Percentiles rank a stretch among this genome's conserved stretches.
Evolutionary conservation across 768 basidiomycete genomes (phyloP).

Genomic region (Lentinus brumalis): DNA sequence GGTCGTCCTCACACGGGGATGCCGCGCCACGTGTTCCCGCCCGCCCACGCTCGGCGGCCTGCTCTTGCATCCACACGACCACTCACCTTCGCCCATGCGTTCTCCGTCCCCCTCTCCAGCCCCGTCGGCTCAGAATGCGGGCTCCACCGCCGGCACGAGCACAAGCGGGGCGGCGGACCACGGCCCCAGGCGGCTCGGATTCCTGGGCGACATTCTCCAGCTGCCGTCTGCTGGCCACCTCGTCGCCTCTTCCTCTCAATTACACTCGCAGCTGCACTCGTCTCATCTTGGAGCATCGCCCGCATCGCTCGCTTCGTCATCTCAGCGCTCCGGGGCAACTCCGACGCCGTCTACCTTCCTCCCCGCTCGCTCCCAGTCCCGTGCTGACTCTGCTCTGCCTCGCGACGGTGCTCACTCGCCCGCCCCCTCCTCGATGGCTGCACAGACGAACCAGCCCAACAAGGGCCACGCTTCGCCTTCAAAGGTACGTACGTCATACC

Average conservation of each 20-base stretch:
- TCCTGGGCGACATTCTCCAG: slow-evolving; percentile 20
- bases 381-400: slow-evolving; percentile 26
- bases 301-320: slow-evolving; percentile 7
- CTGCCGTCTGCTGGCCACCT: slow-evolving; percentile 5
- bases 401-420: slow-evolving; percentile 29
- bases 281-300: slow-evolving; percentile 6
- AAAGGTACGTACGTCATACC: slow-evolving; percentile 25
- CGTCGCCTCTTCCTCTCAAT: not conserved
- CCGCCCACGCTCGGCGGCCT: not conserved
- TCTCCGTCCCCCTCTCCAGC: not conserved
- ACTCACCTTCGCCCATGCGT: not conserved
- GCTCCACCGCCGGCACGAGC: not conserved
- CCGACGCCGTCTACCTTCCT: slow-evolving; percentile 23
- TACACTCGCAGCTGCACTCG: not conserved
- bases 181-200: slow-evolving; percentile 17
- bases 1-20: not conserved
- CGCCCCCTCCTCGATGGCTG: slow-evolving; percentile 22
- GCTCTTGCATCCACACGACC: not conserved
- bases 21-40: not conserved
- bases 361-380: slow-evolving; percentile 26
- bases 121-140: not conserved
- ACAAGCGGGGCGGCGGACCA: slow-evolving; percentile 1
- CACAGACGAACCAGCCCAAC: slow-evolving; percentile 15
- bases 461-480: slow-evolving; percentile 34
- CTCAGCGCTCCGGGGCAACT: slow-evolving; percentile 15